Evolutionary conservation across 2,329 filamentous ascomycete genomes (phyloP).

Genomic region (Trichophyton simii): DNA sequence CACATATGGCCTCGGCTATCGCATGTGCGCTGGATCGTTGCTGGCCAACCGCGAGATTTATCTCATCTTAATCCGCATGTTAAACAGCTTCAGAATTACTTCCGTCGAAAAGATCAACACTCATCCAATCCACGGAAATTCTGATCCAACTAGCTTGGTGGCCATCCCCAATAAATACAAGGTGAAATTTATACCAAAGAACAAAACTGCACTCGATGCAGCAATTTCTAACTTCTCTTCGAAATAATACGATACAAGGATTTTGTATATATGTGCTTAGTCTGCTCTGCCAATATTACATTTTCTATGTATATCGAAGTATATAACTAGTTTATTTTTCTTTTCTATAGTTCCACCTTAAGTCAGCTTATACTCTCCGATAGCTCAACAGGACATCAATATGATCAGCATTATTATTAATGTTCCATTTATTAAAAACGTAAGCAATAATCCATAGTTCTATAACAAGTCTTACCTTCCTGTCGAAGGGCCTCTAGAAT

Average conservation of each 20-base stretch:
- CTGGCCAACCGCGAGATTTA: constrained; percentile 55
- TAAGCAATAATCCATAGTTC: background rate
- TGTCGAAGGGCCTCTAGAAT: background rate
- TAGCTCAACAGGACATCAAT: background rate
- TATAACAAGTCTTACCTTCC: background rate
- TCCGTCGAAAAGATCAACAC: constrained; percentile 44
- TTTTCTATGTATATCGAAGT: background rate
- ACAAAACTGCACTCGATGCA: constrained; percentile 33
- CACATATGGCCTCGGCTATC: constrained; percentile 53
- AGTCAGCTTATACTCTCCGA: background rate
- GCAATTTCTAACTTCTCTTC: constrained; percentile 23
- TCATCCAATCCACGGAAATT: constrained; percentile 47
- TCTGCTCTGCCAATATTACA: background rate
- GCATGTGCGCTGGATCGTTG: constrained; percentile 54
- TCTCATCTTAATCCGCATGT: constrained; percentile 48
- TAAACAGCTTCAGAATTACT: constrained; percentile 49
- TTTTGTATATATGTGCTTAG: background rate
- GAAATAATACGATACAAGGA: background rate
- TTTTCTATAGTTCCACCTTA: background rate
- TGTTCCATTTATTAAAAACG: background rate
- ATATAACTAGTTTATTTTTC: background rate
- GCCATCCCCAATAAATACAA: constrained; percentile 48
- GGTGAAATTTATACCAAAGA: constrained; percentile 46
- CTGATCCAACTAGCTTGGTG: constrained; percentile 51
- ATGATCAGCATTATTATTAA: background rate